phyloP scores from a whole-genome alignment of 257 asterid genomes.

The Scutellaria minor region DNA sequence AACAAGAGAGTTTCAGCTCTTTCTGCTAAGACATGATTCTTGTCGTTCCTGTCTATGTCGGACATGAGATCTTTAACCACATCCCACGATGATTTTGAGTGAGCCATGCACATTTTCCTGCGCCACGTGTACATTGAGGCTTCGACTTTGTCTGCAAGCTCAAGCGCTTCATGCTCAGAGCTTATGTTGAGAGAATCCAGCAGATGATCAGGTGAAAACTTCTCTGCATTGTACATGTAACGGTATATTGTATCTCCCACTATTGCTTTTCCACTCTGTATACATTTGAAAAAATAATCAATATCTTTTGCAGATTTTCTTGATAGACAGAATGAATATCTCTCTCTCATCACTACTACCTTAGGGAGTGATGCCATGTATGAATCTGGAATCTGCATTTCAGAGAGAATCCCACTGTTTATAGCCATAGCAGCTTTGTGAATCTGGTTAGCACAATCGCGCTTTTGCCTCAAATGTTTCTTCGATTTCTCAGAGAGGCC shows the following conservation, averaged over 20 bases:
- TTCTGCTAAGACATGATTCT: slow-evolving; percentile 70
- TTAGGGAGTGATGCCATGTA: slow-evolving; percentile 83
- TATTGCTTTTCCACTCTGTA: slow-evolving; percentile 82
- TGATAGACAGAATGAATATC: not conserved
- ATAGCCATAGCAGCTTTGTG: slow-evolving; percentile 95
- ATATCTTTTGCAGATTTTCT: not conserved
- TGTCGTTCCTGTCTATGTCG: slow-evolving; percentile 72
- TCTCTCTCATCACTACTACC: slow-evolving; percentile 41
- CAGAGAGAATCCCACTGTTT: slow-evolving; percentile 73
- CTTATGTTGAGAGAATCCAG: slow-evolving; percentile 63
- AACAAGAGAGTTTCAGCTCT: slow-evolving; percentile 72
- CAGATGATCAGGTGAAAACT: slow-evolving; percentile 65
- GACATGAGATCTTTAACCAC: slow-evolving; percentile 79
- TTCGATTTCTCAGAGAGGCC: slow-evolving; percentile 71
- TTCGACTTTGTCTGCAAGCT: slow-evolving; percentile 85
- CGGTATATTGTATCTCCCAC: slow-evolving; percentile 82
- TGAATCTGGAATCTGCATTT: slow-evolving; percentile 86
- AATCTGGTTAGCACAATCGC: slow-evolving; percentile 79
- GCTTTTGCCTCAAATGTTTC: slow-evolving; percentile 66
- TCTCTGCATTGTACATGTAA: slow-evolving; percentile 62
- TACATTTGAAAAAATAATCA: not conserved
- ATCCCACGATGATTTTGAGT: slow-evolving; percentile 85
- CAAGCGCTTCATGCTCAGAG: slow-evolving; percentile 87
- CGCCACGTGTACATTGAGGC: slow-evolving; percentile 90
- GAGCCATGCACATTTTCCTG: slow-evolving; percentile 61